phyloP scores from a whole-genome alignment of 441 rosid genomes.

The Erodium chrysanthum region DNA sequence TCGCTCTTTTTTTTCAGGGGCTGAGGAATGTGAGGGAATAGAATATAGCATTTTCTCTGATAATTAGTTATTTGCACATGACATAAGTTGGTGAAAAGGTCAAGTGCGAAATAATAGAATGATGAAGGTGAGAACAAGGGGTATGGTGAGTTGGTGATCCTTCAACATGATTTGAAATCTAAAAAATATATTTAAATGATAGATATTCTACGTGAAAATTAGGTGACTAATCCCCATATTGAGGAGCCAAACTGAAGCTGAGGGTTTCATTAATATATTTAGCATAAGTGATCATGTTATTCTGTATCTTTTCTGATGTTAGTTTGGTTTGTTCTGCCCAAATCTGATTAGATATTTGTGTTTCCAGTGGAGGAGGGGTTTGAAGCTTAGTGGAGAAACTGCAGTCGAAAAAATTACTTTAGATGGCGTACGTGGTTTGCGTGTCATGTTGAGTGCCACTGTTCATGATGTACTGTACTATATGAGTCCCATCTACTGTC shows the following conservation, averaged over 20 bases:
- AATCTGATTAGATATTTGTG: slow-evolving; percentile 15
- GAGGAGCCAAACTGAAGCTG: neutral
- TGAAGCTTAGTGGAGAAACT: slow-evolving; percentile 93
- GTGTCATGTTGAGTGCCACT: slow-evolving; percentile 83
- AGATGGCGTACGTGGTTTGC: slow-evolving; percentile 89
- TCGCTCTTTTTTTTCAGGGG: neutral
- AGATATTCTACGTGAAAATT: neutral
- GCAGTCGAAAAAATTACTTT: slow-evolving; percentile 91
- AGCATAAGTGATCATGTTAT: neutral
- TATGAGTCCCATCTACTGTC: slow-evolving; percentile 98
- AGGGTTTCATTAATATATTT: neutral
- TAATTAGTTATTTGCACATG: too few species aligned
- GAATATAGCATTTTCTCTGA: neutral
- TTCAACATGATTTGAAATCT: neutral
- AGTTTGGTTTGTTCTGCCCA: neutral
- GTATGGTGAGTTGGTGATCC: neutral
- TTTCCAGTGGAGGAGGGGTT: slow-evolving; percentile 94
- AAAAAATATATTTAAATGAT: neutral
- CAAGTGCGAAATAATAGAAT: neutral
- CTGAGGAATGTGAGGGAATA: neutral
- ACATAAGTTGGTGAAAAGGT: neutral
- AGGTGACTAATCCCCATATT: neutral
- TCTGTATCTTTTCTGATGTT: neutral
- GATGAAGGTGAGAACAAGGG: neutral
- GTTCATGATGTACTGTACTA: slow-evolving; percentile 95